Percentiles rank a stretch among this genome's conserved stretches.
Conservation (phyloP, 1,284 basidiomycete genomes). For the Pseudozyma hubeiensis region DNA sequence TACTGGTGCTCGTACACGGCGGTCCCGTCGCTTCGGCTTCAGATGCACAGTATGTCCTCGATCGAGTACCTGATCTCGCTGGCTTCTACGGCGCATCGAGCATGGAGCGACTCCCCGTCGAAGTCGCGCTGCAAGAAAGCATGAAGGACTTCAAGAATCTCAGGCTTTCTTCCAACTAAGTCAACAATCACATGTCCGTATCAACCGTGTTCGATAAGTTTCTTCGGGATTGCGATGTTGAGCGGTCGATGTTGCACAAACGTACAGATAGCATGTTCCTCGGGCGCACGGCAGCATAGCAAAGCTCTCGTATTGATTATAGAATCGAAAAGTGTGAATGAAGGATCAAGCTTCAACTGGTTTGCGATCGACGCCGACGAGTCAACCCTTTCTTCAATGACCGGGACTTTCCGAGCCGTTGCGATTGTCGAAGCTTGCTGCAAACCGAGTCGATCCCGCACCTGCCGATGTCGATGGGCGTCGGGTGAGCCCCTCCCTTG, state of each 20-base stretch:
- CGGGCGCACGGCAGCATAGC: background rate
- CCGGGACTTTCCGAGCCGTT: conserved; percentile 23
- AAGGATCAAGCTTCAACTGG: too few relatives aligned
- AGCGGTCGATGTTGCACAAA: too few relatives aligned
- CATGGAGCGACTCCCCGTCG: conserved; percentile 51
- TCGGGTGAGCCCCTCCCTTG: conserved; percentile 22
- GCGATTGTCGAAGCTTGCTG: conserved; percentile 23
- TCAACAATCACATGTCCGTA: background rate
- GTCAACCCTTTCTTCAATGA: background rate
- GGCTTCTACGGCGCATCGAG: conserved; percentile 51
- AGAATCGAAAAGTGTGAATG: background rate
- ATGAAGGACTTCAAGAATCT: conserved; percentile 43
- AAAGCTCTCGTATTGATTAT: background rate
- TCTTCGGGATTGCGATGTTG: too few relatives aligned
- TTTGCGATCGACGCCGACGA: too few relatives aligned
- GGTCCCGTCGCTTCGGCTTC: conserved; percentile 41
- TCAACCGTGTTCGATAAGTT: too few relatives aligned
- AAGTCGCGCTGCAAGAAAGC: conserved; percentile 39
- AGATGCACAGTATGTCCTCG: conserved; percentile 47
- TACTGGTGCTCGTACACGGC: conserved; percentile 44
- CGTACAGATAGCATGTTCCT: background rate
- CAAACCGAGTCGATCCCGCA: conserved; percentile 40
- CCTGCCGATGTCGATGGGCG: conserved; percentile 48
- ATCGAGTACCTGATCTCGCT: conserved; percentile 35
- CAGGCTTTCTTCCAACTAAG: conserved; percentile 12